Percentiles rank a stretch among this genome's conserved stretches.
phyloP scores from a whole-genome alignment of 106 monocot species.

The Allium sativum region DNA sequence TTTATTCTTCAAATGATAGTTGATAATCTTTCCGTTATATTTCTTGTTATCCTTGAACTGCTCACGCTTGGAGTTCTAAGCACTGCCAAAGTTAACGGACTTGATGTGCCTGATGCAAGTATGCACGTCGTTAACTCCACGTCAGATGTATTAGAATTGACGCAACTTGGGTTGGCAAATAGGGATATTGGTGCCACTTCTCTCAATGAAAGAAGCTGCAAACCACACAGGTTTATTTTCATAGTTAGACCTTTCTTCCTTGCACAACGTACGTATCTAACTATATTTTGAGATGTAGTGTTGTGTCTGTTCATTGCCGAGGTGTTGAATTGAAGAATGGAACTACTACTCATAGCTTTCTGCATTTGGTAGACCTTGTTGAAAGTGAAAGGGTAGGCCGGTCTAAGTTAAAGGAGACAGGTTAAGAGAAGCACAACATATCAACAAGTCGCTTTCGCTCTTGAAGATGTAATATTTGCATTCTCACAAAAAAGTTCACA shows the following conservation, averaged over 20 bases:
- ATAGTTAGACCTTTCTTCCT: constrained; percentile 25
- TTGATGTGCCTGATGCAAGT: constrained; percentile 68
- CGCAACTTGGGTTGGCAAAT: constrained; percentile 47
- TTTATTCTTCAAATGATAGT: too few relatives aligned
- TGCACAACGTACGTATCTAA: constrained; percentile 37
- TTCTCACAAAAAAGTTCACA: constrained; percentile 72
- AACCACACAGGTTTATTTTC: constrained; percentile 17
- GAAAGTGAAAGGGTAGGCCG: constrained; percentile 84
- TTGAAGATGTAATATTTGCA: constrained; percentile 87
- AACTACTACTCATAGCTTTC: constrained; percentile 36
- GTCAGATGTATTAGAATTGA: constrained; percentile 50
- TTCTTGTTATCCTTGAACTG: too few relatives aligned
- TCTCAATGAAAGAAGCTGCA: constrained; percentile 67
- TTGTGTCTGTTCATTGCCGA: constrained; percentile 58
- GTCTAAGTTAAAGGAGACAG: constrained; percentile 78
- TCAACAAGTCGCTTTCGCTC: constrained; percentile 77
- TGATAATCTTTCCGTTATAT: too few relatives aligned
- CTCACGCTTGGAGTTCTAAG: constrained; percentile 38
- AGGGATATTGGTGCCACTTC: constrained; percentile 58
- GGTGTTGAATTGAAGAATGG: constrained; percentile 47
- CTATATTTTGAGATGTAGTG: constrained; percentile 42
- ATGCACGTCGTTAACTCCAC: constrained; percentile 55
- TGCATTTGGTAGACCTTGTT: constrained; percentile 78
- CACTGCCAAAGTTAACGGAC: constrained; percentile 41
- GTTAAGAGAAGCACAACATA: constrained; percentile 80